Evolutionary conservation across 345 rosid species (phyloP).

Genomic region (Eucalyptus pauciflora): DNA sequence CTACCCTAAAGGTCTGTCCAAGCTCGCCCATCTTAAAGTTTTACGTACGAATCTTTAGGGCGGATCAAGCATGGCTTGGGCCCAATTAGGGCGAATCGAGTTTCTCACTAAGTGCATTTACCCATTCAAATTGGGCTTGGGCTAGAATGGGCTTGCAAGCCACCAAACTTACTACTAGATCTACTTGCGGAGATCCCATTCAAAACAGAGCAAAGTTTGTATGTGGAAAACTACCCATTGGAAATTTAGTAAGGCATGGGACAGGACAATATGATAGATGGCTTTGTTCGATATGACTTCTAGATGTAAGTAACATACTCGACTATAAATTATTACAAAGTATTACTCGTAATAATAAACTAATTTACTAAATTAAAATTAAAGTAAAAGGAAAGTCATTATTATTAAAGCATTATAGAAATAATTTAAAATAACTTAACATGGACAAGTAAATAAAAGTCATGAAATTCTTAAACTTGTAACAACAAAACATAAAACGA

Average conservation of each 20-base stretch:
- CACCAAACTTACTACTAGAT: background rate
- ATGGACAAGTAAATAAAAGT: background rate
- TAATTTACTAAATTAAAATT: background rate
- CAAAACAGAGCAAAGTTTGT: background rate
- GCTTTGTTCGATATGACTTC: background rate
- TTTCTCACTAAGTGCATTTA: background rate
- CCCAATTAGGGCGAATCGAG: background rate
- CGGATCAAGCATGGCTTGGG: background rate
- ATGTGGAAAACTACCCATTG: background rate
- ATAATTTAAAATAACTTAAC: background rate
- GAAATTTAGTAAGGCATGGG: background rate
- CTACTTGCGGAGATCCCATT: background rate
- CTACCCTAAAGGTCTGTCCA: background rate
- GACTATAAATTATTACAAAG: background rate
- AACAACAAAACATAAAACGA: background rate
- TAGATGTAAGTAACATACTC: background rate
- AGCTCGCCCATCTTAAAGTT: background rate
- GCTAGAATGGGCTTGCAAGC: background rate
- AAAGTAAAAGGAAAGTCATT: background rate
- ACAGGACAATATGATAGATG: background rate
- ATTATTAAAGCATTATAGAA: background rate
- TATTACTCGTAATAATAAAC: background rate
- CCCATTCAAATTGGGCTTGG: background rate
- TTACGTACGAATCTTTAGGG: background rate
- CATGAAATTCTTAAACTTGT: background rate